Conservation (phyloP, 2,329 filamentous ascomycete genomes). For the Phyllosticta citrichinensis region DNA sequence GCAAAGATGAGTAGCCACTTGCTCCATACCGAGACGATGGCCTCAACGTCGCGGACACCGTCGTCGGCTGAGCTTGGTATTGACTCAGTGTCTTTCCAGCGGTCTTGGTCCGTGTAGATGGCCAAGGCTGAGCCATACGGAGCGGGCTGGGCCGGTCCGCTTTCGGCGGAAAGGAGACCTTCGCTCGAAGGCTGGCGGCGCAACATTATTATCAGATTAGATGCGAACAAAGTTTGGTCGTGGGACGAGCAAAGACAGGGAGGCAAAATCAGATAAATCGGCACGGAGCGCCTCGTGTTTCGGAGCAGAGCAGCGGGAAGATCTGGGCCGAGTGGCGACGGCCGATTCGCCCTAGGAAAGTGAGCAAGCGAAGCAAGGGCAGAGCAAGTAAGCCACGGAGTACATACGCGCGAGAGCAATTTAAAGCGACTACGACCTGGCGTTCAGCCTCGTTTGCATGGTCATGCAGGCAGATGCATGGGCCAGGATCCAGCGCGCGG, state of each 20-base stretch:
- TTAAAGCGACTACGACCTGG: not conserved
- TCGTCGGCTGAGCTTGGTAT: conserved; percentile 1
- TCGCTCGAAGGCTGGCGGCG: not conserved
- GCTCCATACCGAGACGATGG: conserved; percentile 32
- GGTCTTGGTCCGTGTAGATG: not conserved
- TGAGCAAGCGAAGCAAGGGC: not conserved
- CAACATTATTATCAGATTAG: not conserved
- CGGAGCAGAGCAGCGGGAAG: not conserved
- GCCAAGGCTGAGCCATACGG: not conserved
- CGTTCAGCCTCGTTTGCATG: not conserved
- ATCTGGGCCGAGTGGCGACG: not conserved
- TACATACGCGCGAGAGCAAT: not conserved
- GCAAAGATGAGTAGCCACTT: conserved; percentile 28
- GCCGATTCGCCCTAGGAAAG: not conserved
- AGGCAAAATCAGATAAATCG: not conserved
- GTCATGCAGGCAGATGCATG: not conserved
- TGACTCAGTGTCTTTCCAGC: not conserved
- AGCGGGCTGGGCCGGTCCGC: not conserved
- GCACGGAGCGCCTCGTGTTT: not conserved
- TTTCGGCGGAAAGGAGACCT: not conserved
- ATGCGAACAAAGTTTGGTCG: not conserved
- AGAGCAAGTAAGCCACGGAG: not conserved
- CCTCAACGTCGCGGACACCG: conserved; percentile 33
- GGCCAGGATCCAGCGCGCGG: not conserved
- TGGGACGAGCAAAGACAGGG: not conserved